These are phyloP conservation scores for Mycosphaerella sp. DNA, from an alignment of 2,329 filamentous ascomycete genomes.

Conservation along the genomic window DNA sequence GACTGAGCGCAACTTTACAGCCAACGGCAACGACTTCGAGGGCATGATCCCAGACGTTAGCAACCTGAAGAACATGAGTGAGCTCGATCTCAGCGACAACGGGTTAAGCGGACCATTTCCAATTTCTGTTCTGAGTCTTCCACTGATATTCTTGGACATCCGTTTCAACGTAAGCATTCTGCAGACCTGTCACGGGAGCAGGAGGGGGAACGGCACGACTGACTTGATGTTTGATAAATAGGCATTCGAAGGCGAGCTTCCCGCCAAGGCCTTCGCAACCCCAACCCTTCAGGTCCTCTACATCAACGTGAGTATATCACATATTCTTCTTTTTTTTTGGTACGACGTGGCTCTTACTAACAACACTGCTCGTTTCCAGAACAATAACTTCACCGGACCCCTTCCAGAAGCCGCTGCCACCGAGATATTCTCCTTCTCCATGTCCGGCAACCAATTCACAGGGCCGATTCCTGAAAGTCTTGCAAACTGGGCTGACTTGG, in stretches of 20 bases:
- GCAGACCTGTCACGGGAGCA: not conserved
- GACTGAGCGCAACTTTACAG: not conserved
- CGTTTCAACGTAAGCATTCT: conserved; percentile 11
- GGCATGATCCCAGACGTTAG: conserved; percentile 13
- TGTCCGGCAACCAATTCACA: conserved; percentile 14
- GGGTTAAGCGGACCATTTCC: conserved; percentile 9
- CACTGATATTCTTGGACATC: conserved; percentile 13
- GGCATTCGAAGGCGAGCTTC: conserved; percentile 9
- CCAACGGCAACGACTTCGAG: conserved; percentile 13
- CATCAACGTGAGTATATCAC: conserved; percentile 7
- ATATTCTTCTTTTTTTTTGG: too few relatives aligned
- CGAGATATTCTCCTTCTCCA: not conserved
- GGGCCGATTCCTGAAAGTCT: conserved; percentile 12
- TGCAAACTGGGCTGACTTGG: conserved; percentile 4
- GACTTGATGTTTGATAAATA: not conserved
- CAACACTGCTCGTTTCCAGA: not conserved
- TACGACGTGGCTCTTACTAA: not conserved
- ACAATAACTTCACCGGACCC: conserved; percentile 15
- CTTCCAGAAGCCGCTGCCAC: conserved; percentile 6
- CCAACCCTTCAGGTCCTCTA: conserved; percentile 13
- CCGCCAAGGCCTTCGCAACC: conserved; percentile 9
- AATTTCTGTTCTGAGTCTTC: conserved; percentile 1
- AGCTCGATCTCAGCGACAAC: conserved; percentile 17
- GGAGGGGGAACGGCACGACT: not conserved
- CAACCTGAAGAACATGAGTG: conserved; percentile 9